Percentiles rank a stretch among this genome's conserved stretches.
Evolutionary conservation across 2,329 filamentous ascomycete genomes (phyloP).

Genomic region (Xylaria sp.): DNA sequence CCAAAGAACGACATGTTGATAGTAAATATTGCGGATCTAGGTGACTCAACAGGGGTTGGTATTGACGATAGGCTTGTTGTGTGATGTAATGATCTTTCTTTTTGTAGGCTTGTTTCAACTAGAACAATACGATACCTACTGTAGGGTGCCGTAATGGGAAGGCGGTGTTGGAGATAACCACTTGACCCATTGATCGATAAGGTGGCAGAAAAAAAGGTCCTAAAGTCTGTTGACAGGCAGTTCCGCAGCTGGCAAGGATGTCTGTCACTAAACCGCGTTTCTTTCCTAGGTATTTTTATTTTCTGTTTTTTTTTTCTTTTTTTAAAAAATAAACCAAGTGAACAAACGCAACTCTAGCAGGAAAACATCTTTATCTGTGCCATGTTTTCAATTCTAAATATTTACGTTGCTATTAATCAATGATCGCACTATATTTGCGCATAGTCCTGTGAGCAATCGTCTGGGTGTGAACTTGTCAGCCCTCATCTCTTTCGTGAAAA

Average conservation of each 20-base stretch:
- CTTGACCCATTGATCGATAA: conserved; percentile 29
- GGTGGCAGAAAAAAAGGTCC: conserved; percentile 41
- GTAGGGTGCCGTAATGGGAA: conserved; percentile 36
- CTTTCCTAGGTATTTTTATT: too few species aligned
- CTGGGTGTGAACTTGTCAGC: background rate
- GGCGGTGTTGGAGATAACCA: conserved; percentile 44
- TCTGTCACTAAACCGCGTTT: background rate
- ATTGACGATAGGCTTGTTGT: background rate
- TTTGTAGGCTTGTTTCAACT: background rate
- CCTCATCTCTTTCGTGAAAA: background rate
- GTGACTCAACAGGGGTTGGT: conserved; percentile 1
- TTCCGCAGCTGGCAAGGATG: background rate
- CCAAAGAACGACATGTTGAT: conserved; percentile 77
- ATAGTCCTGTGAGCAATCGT: background rate
- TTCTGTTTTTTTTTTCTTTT: background rate
- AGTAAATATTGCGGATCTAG: background rate
- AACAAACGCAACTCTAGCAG: background rate
- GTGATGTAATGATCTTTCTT: conserved; percentile 14
- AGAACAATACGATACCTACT: background rate
- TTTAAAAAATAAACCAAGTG: background rate
- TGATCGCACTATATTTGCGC: background rate
- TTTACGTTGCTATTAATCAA: background rate
- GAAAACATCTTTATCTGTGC: background rate
- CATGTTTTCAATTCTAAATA: background rate
- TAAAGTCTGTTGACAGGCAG: background rate